Base-by-base conservation (phyloP, 495 filamentous ascomycete species). In the Aspergillus kassunensis region DNA sequence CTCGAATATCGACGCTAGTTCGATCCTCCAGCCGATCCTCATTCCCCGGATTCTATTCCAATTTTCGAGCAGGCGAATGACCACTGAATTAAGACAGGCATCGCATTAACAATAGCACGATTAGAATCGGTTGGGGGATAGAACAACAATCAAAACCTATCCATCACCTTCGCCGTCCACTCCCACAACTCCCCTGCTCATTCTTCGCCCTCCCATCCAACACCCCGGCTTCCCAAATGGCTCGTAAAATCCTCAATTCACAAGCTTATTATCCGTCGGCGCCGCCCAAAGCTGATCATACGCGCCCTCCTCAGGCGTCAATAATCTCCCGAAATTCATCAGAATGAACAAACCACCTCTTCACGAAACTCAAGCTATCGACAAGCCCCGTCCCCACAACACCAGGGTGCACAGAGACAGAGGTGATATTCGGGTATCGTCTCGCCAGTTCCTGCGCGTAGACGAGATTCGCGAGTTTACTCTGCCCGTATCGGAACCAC, bases 401-500 rank as follows among this genome's bases (percentile, higher is more conserved):
- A 5, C 77, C 78, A 0, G 78, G 77, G 42, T 80, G 76, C 5
- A 80, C 42, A 0, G 73, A 56, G 6, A 71, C 67, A 4, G 65
- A 42, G 0, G 60, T 71, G 24, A 79, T 68, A 6, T 27, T 31
- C 21, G 78, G 77, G 57, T 84, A 76, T 2, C 71, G 70, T 24
- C 51, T 55, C 2, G 80, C 75, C 10, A 90, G 66, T 51, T 84
- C 74, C 6, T 66, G 64, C 9, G 80, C 74, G 49, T 77, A 85
- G 0, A 89, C 63, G 8, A 88, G 62, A 61, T 88, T 89, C 3
- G 85, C 82, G 2, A 90, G 73, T 67, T 91, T 90, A 56, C 74
- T 76, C 47, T 87, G 77, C 0, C 67, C 75, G 60, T 90, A 91
- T 16, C 81, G 74, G 4, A 52, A 41, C 67, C 69, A 79, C 4